Conservation (phyloP, 2,329 filamentous ascomycete species). For the Aspergillus pseudotamarii region DNA sequence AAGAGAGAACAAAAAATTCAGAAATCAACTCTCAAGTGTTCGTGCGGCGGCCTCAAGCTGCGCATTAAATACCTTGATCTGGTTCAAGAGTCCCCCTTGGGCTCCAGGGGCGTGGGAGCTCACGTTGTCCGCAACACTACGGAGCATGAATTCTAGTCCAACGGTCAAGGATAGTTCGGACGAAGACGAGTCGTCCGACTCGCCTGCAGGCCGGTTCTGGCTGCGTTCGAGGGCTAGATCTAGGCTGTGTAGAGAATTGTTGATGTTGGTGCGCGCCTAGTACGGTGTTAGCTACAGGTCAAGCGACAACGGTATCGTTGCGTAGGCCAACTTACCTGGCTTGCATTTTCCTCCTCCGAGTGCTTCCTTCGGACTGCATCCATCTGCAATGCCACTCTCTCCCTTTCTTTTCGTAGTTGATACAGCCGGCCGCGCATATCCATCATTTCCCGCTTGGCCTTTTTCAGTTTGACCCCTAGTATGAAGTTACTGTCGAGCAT, state of each 20-base stretch:
- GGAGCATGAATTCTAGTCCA: slow-evolving; percentile 47
- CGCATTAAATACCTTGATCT: slow-evolving; percentile 46
- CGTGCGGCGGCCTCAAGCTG: slow-evolving; percentile 43
- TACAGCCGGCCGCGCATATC: slow-evolving; percentile 52
- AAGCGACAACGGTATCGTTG: not conserved
- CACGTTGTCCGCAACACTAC: slow-evolving; percentile 44
- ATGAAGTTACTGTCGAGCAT: slow-evolving; percentile 54
- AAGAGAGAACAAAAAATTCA: slow-evolving; percentile 7
- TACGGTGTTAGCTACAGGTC: not conserved
- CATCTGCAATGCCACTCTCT: slow-evolving; percentile 53
- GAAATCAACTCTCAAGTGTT: slow-evolving; percentile 27
- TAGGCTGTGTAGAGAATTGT: slow-evolving; percentile 46
- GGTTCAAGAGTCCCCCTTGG: slow-evolving; percentile 45
- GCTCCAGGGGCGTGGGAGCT: slow-evolving; percentile 42
- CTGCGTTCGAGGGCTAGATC: slow-evolving; percentile 45
- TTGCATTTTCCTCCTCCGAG: slow-evolving; percentile 40
- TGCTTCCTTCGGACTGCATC: slow-evolving; percentile 51
- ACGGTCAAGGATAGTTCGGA: slow-evolving; percentile 27
- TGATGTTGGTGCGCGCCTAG: slow-evolving; percentile 44
- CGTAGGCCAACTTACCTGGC: slow-evolving; percentile 31
- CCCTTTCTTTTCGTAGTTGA: slow-evolving; percentile 50
- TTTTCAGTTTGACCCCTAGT: slow-evolving; percentile 49
- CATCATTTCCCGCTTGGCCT: slow-evolving; percentile 48
- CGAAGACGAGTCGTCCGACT: slow-evolving; percentile 21
- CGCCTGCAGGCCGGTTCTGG: slow-evolving; percentile 26